Percentiles rank a stretch among this genome's conserved stretches.
phyloP scores from a whole-genome alignment of 129 eudicot genomes.

The Flaveria brownii region DNA sequence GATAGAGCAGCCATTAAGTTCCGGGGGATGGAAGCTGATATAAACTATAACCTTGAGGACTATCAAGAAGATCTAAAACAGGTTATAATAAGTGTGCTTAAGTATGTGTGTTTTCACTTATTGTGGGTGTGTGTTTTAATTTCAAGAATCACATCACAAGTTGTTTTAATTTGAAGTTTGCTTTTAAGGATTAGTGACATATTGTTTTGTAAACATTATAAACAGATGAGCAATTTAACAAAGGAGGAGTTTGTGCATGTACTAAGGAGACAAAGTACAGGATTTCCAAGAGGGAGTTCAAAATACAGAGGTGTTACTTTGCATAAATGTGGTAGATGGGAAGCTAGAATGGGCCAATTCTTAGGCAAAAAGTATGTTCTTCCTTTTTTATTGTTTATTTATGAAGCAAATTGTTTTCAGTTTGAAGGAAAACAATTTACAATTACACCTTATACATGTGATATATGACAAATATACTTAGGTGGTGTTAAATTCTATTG shows the following conservation, averaged over 20 bases:
- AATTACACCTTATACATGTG: not conserved
- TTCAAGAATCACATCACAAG: not conserved
- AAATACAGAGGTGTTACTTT: constrained; percentile 93
- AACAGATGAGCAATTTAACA: constrained; percentile 86
- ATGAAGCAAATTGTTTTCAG: constrained; percentile 20
- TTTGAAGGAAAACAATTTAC: not conserved
- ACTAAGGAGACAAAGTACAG: constrained; percentile 96
- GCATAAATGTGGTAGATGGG: constrained; percentile 99
- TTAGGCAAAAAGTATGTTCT: constrained; percentile 92
- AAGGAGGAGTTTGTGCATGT: constrained; percentile 99
- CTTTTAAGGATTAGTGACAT: not conserved
- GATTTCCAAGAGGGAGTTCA: constrained; percentile 95
- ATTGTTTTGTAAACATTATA: constrained; percentile 23
- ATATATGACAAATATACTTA: not conserved
- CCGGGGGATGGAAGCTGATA: constrained; percentile 88
- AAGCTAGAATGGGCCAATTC: constrained; percentile 99
- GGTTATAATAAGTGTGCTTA: constrained; percentile 39
- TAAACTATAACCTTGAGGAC: constrained; percentile 73
- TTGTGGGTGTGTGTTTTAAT: constrained; percentile 8
- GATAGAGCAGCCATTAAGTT: constrained; percentile 93
- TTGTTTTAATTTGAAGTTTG: constrained; percentile 26
- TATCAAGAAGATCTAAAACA: constrained; percentile 90
- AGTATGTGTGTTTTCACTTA: constrained; percentile 25
- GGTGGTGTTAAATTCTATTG: not conserved
- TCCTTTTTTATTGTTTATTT: constrained; percentile 34